A percentile compares a stretch with the other conserved stretches of the same genome.
phyloP scores from a whole-genome alignment of 768 basidiomycete genomes.

The Lactifluus volemus region DNA sequence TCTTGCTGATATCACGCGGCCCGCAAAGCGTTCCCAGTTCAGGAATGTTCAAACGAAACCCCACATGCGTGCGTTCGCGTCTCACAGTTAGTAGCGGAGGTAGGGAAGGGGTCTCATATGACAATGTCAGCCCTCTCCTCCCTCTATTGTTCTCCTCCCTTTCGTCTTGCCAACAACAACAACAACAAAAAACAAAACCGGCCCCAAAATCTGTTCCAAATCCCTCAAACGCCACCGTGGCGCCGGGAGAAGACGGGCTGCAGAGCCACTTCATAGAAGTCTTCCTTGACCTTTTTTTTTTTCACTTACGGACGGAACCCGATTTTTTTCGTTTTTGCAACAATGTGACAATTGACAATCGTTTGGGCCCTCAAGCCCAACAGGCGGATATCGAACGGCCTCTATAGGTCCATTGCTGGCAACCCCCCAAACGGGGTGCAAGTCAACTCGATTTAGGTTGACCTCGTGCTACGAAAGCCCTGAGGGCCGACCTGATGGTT shows the following conservation, averaged over 20 bases:
- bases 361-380: too few relatives aligned
- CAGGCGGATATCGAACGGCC: too few relatives aligned
- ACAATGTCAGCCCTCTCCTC: too few relatives aligned
- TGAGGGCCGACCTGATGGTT: neutral
- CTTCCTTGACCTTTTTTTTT: neutral
- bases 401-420: too few relatives aligned
- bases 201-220: neutral
- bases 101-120: too few relatives aligned
- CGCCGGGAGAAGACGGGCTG: neutral
- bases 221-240: neutral
- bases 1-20: neutral
- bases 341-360: too few relatives aligned
- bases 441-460: neutral
- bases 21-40: neutral
- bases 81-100: neutral
- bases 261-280: slow-evolving; percentile 3
- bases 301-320: neutral
- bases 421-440: neutral
- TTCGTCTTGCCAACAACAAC: neutral
- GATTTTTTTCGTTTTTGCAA: too few relatives aligned
- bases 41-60: neutral
- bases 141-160: neutral
- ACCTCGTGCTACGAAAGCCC: slow-evolving; percentile 15
- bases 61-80: neutral
- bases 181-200: too few relatives aligned